Evolutionary conservation across 2,329 filamentous ascomycete species (phyloP).

Genomic region (Trichoderma sp.): DNA sequence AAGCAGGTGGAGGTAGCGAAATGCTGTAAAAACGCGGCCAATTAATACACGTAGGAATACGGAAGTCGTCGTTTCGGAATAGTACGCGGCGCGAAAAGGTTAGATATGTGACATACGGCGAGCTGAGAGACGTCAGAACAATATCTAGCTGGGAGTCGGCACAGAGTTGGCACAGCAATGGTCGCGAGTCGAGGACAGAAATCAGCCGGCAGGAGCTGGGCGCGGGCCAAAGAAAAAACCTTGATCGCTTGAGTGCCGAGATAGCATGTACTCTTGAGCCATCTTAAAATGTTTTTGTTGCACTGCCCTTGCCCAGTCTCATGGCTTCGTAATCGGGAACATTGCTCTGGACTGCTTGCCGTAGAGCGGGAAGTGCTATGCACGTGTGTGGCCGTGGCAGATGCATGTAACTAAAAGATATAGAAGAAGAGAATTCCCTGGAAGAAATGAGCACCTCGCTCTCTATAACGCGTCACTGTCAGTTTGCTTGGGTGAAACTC

Average conservation of each 20-base stretch:
- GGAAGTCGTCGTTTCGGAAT: neutral
- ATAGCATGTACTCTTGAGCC: neutral
- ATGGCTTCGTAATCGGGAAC: neutral
- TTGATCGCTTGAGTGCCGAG: neutral
- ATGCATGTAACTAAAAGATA: neutral
- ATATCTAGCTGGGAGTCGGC: neutral
- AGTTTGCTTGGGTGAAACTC: neutral
- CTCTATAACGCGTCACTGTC: neutral
- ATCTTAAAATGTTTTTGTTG: neutral
- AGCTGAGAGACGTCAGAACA: neutral
- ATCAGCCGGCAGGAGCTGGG: neutral
- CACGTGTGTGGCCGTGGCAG: neutral
- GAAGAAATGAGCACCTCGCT: neutral
- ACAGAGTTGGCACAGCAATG: neutral
- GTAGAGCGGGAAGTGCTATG: neutral
- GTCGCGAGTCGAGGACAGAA: neutral
- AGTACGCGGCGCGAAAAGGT: neutral
- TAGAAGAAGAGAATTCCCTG: neutral
- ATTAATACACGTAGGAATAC: neutral
- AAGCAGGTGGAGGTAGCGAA: neutral
- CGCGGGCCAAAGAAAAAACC: neutral
- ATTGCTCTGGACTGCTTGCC: neutral
- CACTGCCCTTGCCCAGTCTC: neutral
- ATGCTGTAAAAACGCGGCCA: neutral
- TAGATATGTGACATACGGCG: neutral